Base-by-base conservation (phyloP, 495 filamentous ascomycete species). In the Parathielavia hyrcaniae region DNA sequence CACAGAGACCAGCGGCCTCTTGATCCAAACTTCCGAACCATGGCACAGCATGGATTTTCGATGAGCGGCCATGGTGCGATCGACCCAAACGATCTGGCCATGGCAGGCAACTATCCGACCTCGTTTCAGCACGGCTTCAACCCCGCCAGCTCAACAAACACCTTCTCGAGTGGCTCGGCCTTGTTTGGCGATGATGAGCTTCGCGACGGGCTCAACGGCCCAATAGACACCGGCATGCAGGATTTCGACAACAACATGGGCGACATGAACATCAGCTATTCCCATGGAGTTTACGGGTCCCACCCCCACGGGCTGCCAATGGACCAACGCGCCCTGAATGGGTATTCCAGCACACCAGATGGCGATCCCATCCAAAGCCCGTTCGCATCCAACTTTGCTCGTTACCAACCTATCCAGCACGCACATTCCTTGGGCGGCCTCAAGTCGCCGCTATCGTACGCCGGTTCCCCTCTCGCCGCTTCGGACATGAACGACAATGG, bases 321-420 rank as follows among this genome's bases (percentile, higher is more conserved):
- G 52, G 75, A 78, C n/a, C 76, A 80, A 48, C 64, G 67, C 22
- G 80, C 84, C 34, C 81, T 87, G 66, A 86, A 84, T 32, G 83
- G 88, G 35, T 96, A 83, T 69, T 95, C 91, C 30, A 86, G 86
- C 63, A 95, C 90, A 4, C 91, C 90, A 9, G 91, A 96, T 47
- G 88, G 88, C 22, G 84, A 86, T 46, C 90, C 90, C 5, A 91
- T 95, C 59, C 85, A 89, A 63, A 95, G 89, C 65, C 91, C 91
- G 0, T 96, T 91, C 61, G 79, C 86, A 26, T 81, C 89, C 49
- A 85, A 81, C 64, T 92, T 90, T 73, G 77, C 81, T 13, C 26
- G 26, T 6, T 89, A 86, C 66, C 78, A 80, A 30, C 76, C 77
- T 40, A 82, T 88, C 75, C 83, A 80, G 51, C 73, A 78, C 55